Conservation (phyloP, 1,284 basidiomycete genomes). For the Puccinia triticina region DNA sequence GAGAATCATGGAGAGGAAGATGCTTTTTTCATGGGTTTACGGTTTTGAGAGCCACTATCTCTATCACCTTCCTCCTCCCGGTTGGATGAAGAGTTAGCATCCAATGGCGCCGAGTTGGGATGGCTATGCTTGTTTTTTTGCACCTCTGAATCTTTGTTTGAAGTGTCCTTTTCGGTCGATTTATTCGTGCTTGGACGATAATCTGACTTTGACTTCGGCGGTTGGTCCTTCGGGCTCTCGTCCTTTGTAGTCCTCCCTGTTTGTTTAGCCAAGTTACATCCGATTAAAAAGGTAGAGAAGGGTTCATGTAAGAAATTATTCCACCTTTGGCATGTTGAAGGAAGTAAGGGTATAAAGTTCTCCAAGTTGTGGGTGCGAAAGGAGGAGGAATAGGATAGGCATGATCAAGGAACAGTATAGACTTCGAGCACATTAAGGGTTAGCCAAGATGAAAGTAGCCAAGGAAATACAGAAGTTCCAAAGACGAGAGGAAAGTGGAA, state of each 20-base stretch:
- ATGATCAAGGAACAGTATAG: background rate
- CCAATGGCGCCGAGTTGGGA: background rate
- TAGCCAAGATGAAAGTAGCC: background rate
- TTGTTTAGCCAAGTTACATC: background rate
- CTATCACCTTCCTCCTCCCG: background rate
- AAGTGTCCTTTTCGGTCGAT: background rate
- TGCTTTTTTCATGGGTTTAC: background rate
- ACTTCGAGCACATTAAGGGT: background rate
- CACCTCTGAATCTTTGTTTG: background rate
- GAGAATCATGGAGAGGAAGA: background rate
- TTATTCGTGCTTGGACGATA: background rate
- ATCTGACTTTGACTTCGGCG: background rate
- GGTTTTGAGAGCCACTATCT: background rate
- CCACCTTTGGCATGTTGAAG: background rate
- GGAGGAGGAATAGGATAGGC: background rate
- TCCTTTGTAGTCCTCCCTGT: background rate
- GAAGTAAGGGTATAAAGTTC: background rate
- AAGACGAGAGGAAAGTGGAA: background rate
- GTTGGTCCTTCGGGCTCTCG: background rate
- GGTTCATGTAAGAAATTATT: background rate
- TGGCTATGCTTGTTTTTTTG: background rate
- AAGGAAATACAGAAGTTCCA: background rate
- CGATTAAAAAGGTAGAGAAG: background rate
- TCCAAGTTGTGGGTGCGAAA: background rate
- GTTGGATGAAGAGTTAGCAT: background rate